Evolutionary conservation across 2,329 filamentous ascomycete genomes (phyloP).

Genomic region (Pseudogymnoascus sp.): DNA sequence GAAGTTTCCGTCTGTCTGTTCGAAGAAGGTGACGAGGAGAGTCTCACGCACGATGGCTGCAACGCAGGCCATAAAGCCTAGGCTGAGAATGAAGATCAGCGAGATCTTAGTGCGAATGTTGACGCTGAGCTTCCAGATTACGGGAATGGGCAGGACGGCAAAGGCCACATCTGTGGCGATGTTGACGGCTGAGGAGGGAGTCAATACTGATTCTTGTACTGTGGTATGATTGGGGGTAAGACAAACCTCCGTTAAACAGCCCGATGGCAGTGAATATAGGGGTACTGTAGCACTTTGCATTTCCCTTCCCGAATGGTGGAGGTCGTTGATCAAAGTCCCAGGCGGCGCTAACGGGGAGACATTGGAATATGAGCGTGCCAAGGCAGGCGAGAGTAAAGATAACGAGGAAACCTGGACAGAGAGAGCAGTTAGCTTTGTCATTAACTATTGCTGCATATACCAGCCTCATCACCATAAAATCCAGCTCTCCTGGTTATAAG

Average conservation of each 20-base stretch:
- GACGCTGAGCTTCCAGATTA: slow-evolving; percentile 36
- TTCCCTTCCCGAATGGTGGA: slow-evolving; percentile 6
- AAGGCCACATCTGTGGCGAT: slow-evolving; percentile 26
- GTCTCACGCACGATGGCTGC: slow-evolving; percentile 36
- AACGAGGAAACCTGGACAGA: slow-evolving; percentile 32
- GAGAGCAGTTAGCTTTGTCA: slow-evolving; percentile 15
- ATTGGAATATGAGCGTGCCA: slow-evolving; percentile 40
- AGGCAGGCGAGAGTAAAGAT: slow-evolving; percentile 35
- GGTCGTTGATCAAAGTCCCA: slow-evolving; percentile 35
- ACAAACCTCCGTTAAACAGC: slow-evolving; percentile 37
- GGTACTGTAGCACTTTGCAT: slow-evolving; percentile 36
- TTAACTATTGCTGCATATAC: neutral
- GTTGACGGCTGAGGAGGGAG: slow-evolving; percentile 18
- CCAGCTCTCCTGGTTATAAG: neutral
- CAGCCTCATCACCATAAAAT: neutral
- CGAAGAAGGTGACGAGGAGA: slow-evolving; percentile 30
- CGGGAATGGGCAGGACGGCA: slow-evolving; percentile 34
- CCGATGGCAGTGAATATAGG: slow-evolving; percentile 35
- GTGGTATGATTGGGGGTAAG: neutral
- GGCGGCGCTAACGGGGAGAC: slow-evolving; percentile 35
- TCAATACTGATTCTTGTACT: neutral
- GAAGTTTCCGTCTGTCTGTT: slow-evolving; percentile 28
- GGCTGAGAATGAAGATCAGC: slow-evolving; percentile 20
- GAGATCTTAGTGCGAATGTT: slow-evolving; percentile 35
- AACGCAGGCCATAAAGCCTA: slow-evolving; percentile 29